phyloP scores from a whole-genome alignment of 2,329 filamentous ascomycete species.

The Monilinia aucupariae region DNA sequence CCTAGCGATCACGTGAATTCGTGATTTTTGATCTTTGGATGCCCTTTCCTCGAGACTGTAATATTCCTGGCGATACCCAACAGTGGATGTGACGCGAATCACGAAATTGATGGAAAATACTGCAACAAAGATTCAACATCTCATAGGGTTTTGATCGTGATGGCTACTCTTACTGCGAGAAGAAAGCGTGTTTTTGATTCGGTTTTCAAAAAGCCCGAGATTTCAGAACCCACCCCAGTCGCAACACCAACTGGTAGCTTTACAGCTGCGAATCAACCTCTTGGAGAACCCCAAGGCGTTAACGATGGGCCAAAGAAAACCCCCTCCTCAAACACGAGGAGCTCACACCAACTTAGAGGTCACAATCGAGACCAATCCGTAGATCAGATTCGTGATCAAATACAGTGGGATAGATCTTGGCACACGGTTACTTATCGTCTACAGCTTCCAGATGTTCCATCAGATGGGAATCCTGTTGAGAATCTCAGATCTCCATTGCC shows the following conservation, averaged over 20 bases:
- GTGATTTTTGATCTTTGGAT: not conserved
- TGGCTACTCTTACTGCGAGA: conserved; percentile 18
- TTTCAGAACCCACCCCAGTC: conserved; percentile 32
- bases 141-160: not conserved
- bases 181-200: conserved; percentile 34
- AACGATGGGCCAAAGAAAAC: not conserved
- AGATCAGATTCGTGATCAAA: conserved; percentile 39
- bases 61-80: not conserved
- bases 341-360: not conserved
- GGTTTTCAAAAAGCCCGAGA: conserved; percentile 29
- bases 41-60: not conserved
- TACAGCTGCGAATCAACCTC: conserved; percentile 27
- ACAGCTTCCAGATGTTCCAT: conserved; percentile 49
- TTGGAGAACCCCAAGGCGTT: conserved; percentile 22
- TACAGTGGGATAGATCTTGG: conserved; percentile 57
- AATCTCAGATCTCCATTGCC: conserved; percentile 22
- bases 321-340: conserved; percentile 3
- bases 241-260: conserved; percentile 28
- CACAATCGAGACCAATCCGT: not conserved
- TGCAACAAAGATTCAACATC: not conserved
- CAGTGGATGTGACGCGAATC: not conserved
- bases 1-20: not conserved
- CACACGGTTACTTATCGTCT: conserved; percentile 54
- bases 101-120: not conserved
- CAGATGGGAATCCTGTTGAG: conserved; percentile 36